phyloP scores from a whole-genome alignment of 169 alveolate genomes.

The Cytauxzoon felis region DNA sequence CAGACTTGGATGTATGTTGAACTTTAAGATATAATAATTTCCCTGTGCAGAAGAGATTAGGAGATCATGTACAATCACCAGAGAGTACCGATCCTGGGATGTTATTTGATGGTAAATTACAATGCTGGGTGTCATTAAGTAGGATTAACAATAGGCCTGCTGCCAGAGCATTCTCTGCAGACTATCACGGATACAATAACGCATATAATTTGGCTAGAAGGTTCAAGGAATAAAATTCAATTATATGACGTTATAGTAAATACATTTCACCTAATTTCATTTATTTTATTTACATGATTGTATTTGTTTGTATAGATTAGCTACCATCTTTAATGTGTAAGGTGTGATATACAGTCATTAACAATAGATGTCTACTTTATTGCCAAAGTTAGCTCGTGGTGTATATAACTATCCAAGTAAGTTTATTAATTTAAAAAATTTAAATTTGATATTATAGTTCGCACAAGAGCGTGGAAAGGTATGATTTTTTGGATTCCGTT shows the following conservation, averaged over 20 bases:
- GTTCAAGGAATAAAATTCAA: too few relatives aligned
- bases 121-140: constrained; percentile 62
- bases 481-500: background rate
- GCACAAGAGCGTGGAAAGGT: constrained; percentile 61
- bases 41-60: background rate
- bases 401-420: constrained; percentile 59
- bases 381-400: too few relatives aligned
- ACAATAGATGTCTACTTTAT: constrained; percentile 34
- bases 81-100: background rate
- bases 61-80: background rate
- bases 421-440: background rate
- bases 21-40: background rate
- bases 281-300: too few relatives aligned
- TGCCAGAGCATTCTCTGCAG: constrained; percentile 61
- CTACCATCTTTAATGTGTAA: too few relatives aligned
- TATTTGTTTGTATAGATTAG: too few relatives aligned
- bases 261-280: too few relatives aligned
- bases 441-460: constrained; percentile 10
- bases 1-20: constrained; percentile 53
- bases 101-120: constrained; percentile 48
- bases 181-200: constrained; percentile 53
- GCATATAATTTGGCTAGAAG: constrained; percentile 26
- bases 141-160: constrained; percentile 35
- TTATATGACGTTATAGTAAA: too few relatives aligned
- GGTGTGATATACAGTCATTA: too few relatives aligned